phyloP scores from a whole-genome alignment of 1,139 yeast species.

The Suhomyces panamericanus region DNA sequence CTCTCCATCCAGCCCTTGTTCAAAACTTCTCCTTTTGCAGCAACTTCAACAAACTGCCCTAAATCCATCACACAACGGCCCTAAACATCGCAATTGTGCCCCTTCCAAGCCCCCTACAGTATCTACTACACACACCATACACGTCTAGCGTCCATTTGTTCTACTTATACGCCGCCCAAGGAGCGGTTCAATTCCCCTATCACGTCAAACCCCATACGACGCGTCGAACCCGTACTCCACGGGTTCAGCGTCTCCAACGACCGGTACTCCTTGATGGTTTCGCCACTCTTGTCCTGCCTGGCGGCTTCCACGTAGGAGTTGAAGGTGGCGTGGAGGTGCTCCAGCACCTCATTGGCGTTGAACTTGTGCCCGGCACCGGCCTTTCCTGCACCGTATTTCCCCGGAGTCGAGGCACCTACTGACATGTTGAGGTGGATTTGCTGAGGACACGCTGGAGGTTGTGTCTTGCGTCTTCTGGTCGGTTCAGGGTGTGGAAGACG shows the following conservation, averaged over 20 bases:
- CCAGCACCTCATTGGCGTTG: slow-evolving; percentile 21
- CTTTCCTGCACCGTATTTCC: background rate
- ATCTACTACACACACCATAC: too few relatives aligned
- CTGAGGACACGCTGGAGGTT: too few relatives aligned
- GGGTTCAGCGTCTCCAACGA: slow-evolving; percentile 27
- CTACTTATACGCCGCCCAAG: background rate
- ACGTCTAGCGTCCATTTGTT: too few relatives aligned
- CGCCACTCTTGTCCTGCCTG: slow-evolving; percentile 20
- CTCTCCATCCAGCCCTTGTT: too few relatives aligned
- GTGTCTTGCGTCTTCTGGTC: too few relatives aligned
- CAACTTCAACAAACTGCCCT: too few relatives aligned
- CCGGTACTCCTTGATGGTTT: slow-evolving; percentile 19
- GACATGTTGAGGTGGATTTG: too few relatives aligned
- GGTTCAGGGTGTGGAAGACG: too few relatives aligned
- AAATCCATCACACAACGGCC: too few relatives aligned
- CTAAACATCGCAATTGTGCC: too few relatives aligned
- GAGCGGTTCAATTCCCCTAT: slow-evolving; percentile 24
- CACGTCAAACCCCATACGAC: slow-evolving; percentile 22
- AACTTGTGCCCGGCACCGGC: slow-evolving; percentile 7
- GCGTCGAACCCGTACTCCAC: slow-evolving; percentile 20
- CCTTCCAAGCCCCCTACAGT: too few relatives aligned
- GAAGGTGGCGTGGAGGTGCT: slow-evolving; percentile 19
- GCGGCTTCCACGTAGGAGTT: slow-evolving; percentile 20
- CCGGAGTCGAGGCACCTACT: background rate
- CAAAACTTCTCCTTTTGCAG: too few relatives aligned